Conservation (phyloP, 2,329 filamentous ascomycete genomes). For the Aspergillus melleus region DNA sequence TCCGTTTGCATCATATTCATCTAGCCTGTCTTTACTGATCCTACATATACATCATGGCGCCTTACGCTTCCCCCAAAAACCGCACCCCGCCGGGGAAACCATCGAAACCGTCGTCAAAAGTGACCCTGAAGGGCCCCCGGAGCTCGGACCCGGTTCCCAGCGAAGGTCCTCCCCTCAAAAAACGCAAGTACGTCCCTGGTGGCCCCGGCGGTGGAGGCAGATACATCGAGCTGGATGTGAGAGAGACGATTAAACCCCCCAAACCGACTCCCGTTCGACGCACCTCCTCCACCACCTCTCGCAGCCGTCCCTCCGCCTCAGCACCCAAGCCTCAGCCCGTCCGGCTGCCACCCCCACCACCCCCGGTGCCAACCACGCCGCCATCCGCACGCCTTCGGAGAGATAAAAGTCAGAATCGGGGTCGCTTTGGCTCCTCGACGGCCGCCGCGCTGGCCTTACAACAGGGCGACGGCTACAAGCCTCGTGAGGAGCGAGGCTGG, state of each 20-base stretch:
- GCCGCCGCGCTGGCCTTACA: constrained; percentile 86
- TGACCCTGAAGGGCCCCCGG: constrained; percentile 32
- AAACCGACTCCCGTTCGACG: constrained; percentile 47
- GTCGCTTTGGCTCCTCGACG: constrained; percentile 77
- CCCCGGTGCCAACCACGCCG: constrained; percentile 36
- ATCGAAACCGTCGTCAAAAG: constrained; percentile 31
- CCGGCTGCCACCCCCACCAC: constrained; percentile 29
- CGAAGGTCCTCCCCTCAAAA: constrained; percentile 66
- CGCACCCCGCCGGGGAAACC: constrained; percentile 27
- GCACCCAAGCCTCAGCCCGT: constrained; percentile 17
- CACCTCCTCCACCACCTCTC: constrained; percentile 47
- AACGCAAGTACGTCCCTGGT: constrained; percentile 78
- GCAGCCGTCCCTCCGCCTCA: constrained; percentile 50
- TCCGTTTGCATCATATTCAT: background rate
- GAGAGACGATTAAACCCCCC: constrained; percentile 49
- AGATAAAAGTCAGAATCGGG: constrained; percentile 50
- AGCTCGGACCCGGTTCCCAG: constrained; percentile 28
- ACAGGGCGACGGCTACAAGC: constrained; percentile 95
- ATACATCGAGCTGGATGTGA: constrained; percentile 72
- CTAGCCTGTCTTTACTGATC: background rate
- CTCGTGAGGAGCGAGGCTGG: constrained; percentile 93
- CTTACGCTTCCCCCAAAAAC: constrained; percentile 28
- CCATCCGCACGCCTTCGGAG: constrained; percentile 42
- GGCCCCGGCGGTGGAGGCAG: constrained; percentile 82
- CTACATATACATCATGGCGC: constrained; percentile 28